Evolutionary conservation across 371 early-diverging fungal genomes (phyloP), one percentile per base, ranked within the genome.

Genomic region (Coemansia linderi): DNA sequence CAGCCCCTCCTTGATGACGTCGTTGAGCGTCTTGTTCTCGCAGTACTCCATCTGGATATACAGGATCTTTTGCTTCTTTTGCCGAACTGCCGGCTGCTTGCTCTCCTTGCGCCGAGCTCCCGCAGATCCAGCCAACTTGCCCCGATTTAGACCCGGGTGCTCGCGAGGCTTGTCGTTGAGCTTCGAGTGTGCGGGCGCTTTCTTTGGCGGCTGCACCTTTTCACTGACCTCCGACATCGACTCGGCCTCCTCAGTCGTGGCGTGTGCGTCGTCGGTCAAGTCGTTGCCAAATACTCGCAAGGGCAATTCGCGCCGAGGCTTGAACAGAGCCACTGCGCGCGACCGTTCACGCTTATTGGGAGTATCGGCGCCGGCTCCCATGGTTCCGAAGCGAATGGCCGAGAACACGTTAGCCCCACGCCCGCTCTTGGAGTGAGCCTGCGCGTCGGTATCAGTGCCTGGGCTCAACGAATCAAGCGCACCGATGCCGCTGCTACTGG

Each of bases 31-130:
- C 68, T 93, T 92, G 59, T 94, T 90, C 73, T 95, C 96, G 75
- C 98, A 97, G 75, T 95, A 96, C 81, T 97, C 97, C 98, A 97
- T 97, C 78, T 97, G 97, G 66, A 97, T 97, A 63, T 95, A 96
- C 39, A 97, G 82, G 3, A 82, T 80, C 62, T 74, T 61, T 41
- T 68, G 43, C 29, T 50, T 33, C n/a, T 29, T 12, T 4, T 40
- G 39, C 17, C 39, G 50, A 9, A 29, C 31, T 29, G 44, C 8
- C 19, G 15, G 48, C 7, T 29, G 38, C 44, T 41, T n/a, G 36
- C 68, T 37, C 22, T 19, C 10, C 19, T 15, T 37, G 38, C 38
- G 24, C 27, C 64, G 59, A 31, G 19, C 56, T 31, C 7, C 56
- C 7, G 22, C 24, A 24, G 52, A 29, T 15, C 52, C 52, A 10